A percentile compares a stretch with the other conserved stretches of the same genome.
Evolutionary conservation across 2,329 filamentous ascomycete genomes (phyloP).

Genomic region (Hypoxylon rubiginosum): DNA sequence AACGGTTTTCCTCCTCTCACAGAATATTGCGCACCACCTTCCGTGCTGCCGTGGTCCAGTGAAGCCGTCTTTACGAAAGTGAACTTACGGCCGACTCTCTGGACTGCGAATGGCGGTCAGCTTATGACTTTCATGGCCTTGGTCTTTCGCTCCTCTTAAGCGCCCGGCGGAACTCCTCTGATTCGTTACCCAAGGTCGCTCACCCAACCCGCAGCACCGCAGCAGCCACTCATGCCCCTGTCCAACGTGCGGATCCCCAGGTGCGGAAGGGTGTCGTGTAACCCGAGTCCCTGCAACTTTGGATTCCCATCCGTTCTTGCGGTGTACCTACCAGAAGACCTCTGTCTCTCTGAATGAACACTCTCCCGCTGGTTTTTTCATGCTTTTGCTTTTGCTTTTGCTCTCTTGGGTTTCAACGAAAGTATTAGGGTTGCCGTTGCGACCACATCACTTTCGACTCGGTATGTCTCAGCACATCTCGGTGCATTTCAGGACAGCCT

Average conservation of each 20-base stretch:
- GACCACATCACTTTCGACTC: slow-evolving; percentile 9
- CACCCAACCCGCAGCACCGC: slow-evolving; percentile 38
- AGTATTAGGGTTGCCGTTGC: slow-evolving; percentile 24
- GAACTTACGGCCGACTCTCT: slow-evolving; percentile 41
- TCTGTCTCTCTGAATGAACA: slow-evolving; percentile 8
- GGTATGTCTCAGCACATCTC: neutral
- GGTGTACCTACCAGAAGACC: slow-evolving; percentile 47
- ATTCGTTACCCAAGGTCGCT: slow-evolving; percentile 38
- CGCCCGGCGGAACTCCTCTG: slow-evolving; percentile 25
- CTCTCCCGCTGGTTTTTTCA: slow-evolving; percentile 27
- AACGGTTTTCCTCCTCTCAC: neutral
- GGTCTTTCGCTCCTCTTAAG: slow-evolving; percentile 24
- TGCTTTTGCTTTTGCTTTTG: slow-evolving; percentile 20
- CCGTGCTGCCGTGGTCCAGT: slow-evolving; percentile 13
- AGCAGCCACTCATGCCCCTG: slow-evolving; percentile 41
- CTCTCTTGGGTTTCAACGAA: slow-evolving; percentile 23
- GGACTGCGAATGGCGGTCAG: slow-evolving; percentile 48
- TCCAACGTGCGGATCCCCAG: slow-evolving; percentile 30
- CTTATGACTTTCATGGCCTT: slow-evolving; percentile 42
- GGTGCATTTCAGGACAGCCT: neutral
- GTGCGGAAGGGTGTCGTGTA: slow-evolving; percentile 37
- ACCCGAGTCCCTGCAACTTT: slow-evolving; percentile 37
- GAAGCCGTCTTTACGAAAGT: slow-evolving; percentile 29
- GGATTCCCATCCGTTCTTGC: slow-evolving; percentile 44
- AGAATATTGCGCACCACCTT: neutral